These are phyloP conservation scores for Tausonia pullulans DNA, from an alignment of 1,284 basidiomycete genomes.

Conservation along the genomic window DNA sequence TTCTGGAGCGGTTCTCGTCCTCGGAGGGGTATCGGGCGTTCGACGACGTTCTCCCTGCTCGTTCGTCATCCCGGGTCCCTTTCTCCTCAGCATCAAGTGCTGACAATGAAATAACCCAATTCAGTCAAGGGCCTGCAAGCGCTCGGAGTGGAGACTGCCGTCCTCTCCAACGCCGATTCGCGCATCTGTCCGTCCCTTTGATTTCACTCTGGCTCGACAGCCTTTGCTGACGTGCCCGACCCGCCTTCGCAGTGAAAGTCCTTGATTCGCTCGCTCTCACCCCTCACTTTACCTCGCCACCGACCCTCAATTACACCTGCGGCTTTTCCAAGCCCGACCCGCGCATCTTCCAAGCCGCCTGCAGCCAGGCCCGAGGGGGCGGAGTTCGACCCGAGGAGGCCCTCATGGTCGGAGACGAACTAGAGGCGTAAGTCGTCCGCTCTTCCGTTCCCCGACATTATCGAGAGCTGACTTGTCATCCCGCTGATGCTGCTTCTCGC, in stretches of 20 bases:
- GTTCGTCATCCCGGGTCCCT: slow-evolving; percentile 19
- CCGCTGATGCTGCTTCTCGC: neutral
- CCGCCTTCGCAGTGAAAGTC: slow-evolving; percentile 24
- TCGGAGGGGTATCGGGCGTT: slow-evolving; percentile 31
- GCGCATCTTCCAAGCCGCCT: slow-evolving; percentile 28
- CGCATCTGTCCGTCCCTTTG: slow-evolving; percentile 27
- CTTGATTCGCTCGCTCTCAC: slow-evolving; percentile 28
- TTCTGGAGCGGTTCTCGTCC: slow-evolving; percentile 32
- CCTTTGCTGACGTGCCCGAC: neutral
- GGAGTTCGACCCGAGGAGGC: slow-evolving; percentile 24
- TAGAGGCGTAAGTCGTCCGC: slow-evolving; percentile 29
- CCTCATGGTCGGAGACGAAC: slow-evolving; percentile 35
- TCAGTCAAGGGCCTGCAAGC: slow-evolving; percentile 26
- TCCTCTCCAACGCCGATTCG: slow-evolving; percentile 34
- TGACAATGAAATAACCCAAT: neutral
- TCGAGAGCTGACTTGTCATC: neutral
- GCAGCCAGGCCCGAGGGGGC: slow-evolving; percentile 13
- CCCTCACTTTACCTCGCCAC: slow-evolving; percentile 25
- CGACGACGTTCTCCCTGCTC: slow-evolving; percentile 27
- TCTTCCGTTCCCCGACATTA: neutral
- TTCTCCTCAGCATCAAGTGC: too few species aligned
- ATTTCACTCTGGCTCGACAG: neutral
- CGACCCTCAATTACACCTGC: slow-evolving; percentile 31
- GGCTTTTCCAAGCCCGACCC: slow-evolving; percentile 30
- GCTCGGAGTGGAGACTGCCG: slow-evolving; percentile 28